These are phyloP conservation scores for Macrolepiota dolichaula DNA, from an alignment of 768 basidiomycete genomes.

Conservation along the genomic window DNA sequence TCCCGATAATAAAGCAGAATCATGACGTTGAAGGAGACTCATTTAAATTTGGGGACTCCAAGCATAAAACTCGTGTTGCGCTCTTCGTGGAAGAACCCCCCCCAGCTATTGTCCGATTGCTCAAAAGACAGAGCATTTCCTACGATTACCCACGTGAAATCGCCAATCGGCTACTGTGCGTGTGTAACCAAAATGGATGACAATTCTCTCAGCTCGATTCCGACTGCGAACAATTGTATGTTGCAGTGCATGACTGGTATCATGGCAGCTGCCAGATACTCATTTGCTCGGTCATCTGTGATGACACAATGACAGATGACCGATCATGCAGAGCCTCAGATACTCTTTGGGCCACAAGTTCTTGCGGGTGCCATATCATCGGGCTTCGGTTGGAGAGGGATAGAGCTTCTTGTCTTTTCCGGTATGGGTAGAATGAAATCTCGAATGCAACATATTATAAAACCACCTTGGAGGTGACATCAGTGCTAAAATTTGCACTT, in stretches of 20 bases:
- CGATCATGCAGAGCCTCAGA: not conserved
- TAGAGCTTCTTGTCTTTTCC: not conserved
- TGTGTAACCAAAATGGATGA: not conserved
- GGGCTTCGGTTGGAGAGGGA: not conserved
- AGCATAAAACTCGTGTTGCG: not conserved
- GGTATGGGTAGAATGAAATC: not conserved
- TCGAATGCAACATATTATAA: not conserved
- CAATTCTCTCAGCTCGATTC: not conserved
- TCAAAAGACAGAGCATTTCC: not conserved
- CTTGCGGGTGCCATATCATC: not conserved
- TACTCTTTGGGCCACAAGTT: not conserved
- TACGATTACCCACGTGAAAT: not conserved
- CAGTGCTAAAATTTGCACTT: not conserved
- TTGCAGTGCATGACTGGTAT: not conserved
- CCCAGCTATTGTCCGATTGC: too few relatives aligned
- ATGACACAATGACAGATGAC: not conserved
- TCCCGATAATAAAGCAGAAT: not conserved
- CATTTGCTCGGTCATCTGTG: not conserved
- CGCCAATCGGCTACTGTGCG: not conserved
- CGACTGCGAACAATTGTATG: not conserved
- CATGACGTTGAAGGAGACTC: not conserved
- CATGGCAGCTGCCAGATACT: constrained; percentile 7
- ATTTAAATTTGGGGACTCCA: not conserved
- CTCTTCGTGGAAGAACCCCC: too few relatives aligned
- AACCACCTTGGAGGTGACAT: not conserved